Conservation (phyloP, 2,329 filamentous ascomycete genomes). For the Aciculosporium take region DNA sequence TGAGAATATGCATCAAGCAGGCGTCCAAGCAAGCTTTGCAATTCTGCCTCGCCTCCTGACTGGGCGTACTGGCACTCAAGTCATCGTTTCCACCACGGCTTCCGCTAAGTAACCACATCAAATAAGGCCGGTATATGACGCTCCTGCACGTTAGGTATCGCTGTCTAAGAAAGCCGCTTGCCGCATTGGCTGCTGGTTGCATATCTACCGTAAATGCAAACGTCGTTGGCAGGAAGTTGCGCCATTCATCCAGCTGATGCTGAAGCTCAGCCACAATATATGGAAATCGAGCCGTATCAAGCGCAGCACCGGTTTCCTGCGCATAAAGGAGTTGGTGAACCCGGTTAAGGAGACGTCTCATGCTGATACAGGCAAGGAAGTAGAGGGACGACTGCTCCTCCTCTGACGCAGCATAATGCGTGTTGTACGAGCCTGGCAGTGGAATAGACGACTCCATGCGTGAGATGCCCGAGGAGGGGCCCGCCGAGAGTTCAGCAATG, state of each 20-base stretch:
- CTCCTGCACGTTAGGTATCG: conserved; percentile 36
- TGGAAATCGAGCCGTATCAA: conserved; percentile 30
- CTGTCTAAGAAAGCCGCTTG: conserved; percentile 34
- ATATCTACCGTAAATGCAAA: conserved; percentile 26
- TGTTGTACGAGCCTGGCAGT: conserved; percentile 31
- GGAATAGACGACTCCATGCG: conserved; percentile 36
- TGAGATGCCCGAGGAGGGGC: conserved; percentile 35
- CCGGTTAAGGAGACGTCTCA: conserved; percentile 32
- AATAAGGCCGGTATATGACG: conserved; percentile 37
- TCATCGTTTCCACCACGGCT: conserved; percentile 14
- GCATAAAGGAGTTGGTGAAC: conserved; percentile 36
- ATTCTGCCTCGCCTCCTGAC: conserved; percentile 22
- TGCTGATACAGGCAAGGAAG: conserved; percentile 38
- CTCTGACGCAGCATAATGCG: conserved; percentile 23
- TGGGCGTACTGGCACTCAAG: conserved; percentile 13
- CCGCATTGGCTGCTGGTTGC: conserved; percentile 21
- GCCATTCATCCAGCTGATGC: conserved; percentile 35
- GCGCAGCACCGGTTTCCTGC: conserved; percentile 26
- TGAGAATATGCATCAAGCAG: conserved; percentile 33
- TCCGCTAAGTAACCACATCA: conserved; percentile 34
- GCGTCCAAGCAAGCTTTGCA: conserved; percentile 33
- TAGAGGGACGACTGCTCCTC: conserved; percentile 36
- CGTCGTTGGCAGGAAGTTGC: conserved; percentile 25
- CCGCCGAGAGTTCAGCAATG: conserved; percentile 34
- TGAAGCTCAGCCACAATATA: conserved; percentile 33